Base-by-base conservation (phyloP, 768 basidiomycete genomes). In the Trametes coccinea region DNA sequence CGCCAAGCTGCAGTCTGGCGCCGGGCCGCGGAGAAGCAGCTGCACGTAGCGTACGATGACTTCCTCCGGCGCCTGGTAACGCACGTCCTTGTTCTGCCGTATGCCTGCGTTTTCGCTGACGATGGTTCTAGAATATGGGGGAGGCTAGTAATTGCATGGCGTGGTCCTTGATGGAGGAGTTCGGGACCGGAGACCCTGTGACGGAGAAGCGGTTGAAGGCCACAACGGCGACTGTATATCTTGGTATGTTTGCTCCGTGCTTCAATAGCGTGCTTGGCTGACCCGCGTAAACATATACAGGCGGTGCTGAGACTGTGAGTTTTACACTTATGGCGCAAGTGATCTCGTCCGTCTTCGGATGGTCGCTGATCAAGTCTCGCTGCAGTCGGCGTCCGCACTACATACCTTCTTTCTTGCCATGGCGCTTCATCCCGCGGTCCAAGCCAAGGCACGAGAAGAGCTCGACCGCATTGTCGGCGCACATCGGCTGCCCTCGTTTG, bases 391-490 rank as follows among this genome's bases (percentile, higher is more conserved):
- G 33, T 80, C 85, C 0, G 68, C 79, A 11, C 70, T 85, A 39
- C 76, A 77, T 22, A 81, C 85, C 22, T 85, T 90, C 71, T 70
- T 91, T 40, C 79, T 90, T 46, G 86, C 86, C 2, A 85, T 90
- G 82, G 75, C 85, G 52, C 72, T 77, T 13, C 69, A 88, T 66
- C 88, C 88, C 0, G 80, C 80, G 0, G 79, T 77, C 1, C 80
- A 84, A 53, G 76, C 65, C 45, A 82, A 80, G 50, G 88, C 86
- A 0, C 87, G 88, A 64, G 75, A 76, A 11, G 88, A 91, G 59
- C 78, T 91, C 16, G 89, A 91, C 66, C 58, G 66, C 0, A 82
- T 87, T 13, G 73, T 86, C 29, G 84, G 84, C 7, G 55, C 70
- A 44, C 79, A 81, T 46, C 76, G 87, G 5, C 75, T 90, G 29